Percentiles rank a stretch among this genome's conserved stretches.
Evolutionary conservation across 176 grass and related monocot genomes (phyloP).

Genomic region (Carex myosuroides): DNA sequence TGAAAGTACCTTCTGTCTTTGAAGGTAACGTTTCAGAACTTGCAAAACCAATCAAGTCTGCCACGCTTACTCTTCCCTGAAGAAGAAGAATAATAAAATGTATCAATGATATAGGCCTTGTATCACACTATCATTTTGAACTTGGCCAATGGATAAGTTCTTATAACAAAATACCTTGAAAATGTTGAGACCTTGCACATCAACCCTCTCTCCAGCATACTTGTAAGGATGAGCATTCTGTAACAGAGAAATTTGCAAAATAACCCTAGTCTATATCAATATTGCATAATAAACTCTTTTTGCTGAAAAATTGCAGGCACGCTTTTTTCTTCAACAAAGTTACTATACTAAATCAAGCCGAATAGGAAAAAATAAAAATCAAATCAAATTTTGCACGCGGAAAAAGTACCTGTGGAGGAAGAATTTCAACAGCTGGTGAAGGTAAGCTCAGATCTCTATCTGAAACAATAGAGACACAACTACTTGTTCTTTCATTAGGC

Average conservation of each 20-base stretch:
- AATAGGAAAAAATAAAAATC: neutral
- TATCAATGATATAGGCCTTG: neutral
- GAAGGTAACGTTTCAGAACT: constrained; percentile 43
- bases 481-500: constrained; percentile 41
- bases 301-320: neutral
- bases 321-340: neutral
- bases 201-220: constrained; percentile 92
- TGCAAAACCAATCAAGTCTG: constrained; percentile 78
- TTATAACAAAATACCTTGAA: constrained; percentile 50
- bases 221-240: constrained; percentile 91
- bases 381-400: neutral
- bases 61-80: constrained; percentile 76
- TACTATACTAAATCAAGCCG: neutral
- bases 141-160: neutral
- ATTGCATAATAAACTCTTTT: neutral
- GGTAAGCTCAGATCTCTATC: constrained; percentile 74
- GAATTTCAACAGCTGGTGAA: constrained; percentile 90
- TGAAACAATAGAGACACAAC: constrained; percentile 57
- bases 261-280: neutral
- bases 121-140: neutral
- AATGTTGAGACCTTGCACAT: constrained; percentile 79
- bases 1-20: constrained; percentile 56
- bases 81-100: constrained; percentile 16
- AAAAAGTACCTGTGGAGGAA: constrained; percentile 63
- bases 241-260: constrained; percentile 11